Percentiles rank a stretch among this genome's conserved stretches.
Conservation (phyloP, 768 basidiomycete species). For the Lentinula detonsa region DNA sequence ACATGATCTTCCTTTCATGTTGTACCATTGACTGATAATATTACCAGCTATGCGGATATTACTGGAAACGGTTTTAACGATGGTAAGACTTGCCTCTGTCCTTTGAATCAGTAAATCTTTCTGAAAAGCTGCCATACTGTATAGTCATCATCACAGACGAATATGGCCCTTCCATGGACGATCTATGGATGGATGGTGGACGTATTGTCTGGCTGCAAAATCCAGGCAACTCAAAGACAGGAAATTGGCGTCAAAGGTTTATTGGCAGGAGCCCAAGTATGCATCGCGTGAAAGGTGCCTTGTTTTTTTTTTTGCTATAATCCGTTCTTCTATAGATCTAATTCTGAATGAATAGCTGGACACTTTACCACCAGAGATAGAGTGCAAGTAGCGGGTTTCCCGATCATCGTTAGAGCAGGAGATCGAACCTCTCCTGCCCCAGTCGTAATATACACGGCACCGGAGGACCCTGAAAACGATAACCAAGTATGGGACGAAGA, state of each 20-base stretch:
- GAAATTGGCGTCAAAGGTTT: background rate
- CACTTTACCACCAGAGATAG: background rate
- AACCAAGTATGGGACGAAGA: background rate
- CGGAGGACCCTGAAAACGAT: background rate
- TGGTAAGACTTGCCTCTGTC: background rate
- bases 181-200: background rate
- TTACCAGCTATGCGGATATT: background rate
- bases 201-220: background rate
- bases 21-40: background rate
- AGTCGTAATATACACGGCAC: background rate
- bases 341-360: background rate
- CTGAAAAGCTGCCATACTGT: background rate
- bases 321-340: background rate
- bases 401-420: background rate
- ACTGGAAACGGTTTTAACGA: background rate
- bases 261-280: background rate
- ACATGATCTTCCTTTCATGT: background rate
- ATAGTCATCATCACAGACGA: background rate
- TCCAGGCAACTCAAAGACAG: background rate
- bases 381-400: background rate
- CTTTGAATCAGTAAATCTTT: background rate
- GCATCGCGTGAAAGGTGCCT: background rate
- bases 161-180: background rate
- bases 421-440: background rate
- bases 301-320: background rate